Evolutionary conservation across 495 filamentous ascomycete species (phyloP).

Genomic region (Talaromyces thailandensis): DNA sequence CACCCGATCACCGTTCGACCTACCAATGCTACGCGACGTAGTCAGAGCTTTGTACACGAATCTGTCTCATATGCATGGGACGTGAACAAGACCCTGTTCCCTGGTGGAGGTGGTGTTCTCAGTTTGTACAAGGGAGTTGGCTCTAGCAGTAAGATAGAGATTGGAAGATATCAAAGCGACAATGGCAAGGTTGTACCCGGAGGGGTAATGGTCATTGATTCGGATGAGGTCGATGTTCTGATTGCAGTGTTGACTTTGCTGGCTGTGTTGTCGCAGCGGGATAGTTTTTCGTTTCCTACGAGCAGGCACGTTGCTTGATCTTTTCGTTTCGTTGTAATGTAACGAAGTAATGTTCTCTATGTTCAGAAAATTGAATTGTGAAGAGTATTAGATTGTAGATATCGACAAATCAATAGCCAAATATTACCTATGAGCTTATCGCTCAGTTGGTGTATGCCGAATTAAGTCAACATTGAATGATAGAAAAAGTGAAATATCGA

Average conservation of each 20-base stretch:
- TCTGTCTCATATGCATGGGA: constrained; percentile 4
- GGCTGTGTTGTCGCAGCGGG: constrained; percentile 2
- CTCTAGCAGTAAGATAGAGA: constrained; percentile 1
- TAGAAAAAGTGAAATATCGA: not conserved
- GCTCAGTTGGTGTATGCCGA: not conserved
- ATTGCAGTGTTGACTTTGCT: constrained; percentile 5
- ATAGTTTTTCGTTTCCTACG: constrained; percentile 4
- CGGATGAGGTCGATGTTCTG: constrained; percentile 4
- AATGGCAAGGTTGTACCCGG: constrained; percentile 4
- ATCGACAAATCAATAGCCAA: not conserved
- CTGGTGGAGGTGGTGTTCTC: constrained; percentile 1
- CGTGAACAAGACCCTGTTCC: constrained; percentile 4
- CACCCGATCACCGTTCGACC: constrained; percentile 5
- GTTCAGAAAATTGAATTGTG: not conserved
- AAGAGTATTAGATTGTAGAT: not conserved
- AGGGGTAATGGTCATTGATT: not conserved
- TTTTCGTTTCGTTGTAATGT: not conserved
- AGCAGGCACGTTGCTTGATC: not conserved
- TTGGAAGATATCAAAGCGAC: constrained; percentile 6
- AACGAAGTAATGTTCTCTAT: not conserved
- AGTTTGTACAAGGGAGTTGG: constrained; percentile 7
- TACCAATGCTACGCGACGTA: constrained; percentile 2
- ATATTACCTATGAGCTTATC: not conserved
- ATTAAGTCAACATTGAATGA: not conserved
- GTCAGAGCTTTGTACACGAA: constrained; percentile 6